A percentile compares a stretch with the other conserved stretches of the same genome.
phyloP scores from a whole-genome alignment of 2,329 filamentous ascomycete species.

The Claviceps sp. region DNA sequence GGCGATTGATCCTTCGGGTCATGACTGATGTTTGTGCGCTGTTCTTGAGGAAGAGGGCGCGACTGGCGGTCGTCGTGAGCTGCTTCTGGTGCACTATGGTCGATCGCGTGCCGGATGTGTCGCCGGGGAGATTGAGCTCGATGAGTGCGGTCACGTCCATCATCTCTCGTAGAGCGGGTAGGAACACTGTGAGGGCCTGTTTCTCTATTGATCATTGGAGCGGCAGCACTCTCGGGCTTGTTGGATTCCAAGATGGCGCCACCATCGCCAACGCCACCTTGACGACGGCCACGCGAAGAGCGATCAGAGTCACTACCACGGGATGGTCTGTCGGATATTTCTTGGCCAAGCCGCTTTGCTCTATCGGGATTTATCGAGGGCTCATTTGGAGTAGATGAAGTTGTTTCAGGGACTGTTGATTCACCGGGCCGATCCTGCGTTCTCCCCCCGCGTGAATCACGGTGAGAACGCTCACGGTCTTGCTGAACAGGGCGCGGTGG shows the following conservation, averaged over 20 bases:
- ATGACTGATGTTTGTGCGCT: slow-evolving; percentile 15
- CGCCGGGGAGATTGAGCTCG: slow-evolving; percentile 37
- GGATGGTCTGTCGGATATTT: slow-evolving; percentile 14
- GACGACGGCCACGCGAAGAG: slow-evolving; percentile 15
- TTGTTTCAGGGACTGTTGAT: slow-evolving; percentile 13
- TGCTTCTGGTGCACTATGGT: slow-evolving; percentile 24
- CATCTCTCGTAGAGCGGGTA: slow-evolving; percentile 29
- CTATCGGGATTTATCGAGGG: slow-evolving; percentile 43
- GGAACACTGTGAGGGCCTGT: slow-evolving; percentile 16
- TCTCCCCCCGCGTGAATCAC: slow-evolving; percentile 17
- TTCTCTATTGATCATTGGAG: slow-evolving; percentile 27
- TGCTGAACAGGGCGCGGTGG: slow-evolving; percentile 25
- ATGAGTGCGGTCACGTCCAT: slow-evolving; percentile 27
- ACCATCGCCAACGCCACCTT: slow-evolving; percentile 7
- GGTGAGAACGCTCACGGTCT: slow-evolving; percentile 28
- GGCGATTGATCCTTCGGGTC: slow-evolving; percentile 22
- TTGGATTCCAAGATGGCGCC: slow-evolving; percentile 23
- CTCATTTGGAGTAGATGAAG: slow-evolving; percentile 20
- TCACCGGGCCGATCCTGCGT: slow-evolving; percentile 18
- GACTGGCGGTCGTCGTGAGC: slow-evolving; percentile 33
- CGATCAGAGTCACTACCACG: slow-evolving; percentile 19
- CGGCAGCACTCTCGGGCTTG: slow-evolving; percentile 36
- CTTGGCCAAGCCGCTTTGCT: slow-evolving; percentile 33
- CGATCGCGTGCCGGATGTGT: slow-evolving; percentile 19
- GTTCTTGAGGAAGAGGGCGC: slow-evolving; percentile 26